Percentiles rank a stretch among this genome's conserved stretches.
Evolutionary conservation across 495 filamentous ascomycete species (phyloP).

Genomic region (Penicillium steckii): DNA sequence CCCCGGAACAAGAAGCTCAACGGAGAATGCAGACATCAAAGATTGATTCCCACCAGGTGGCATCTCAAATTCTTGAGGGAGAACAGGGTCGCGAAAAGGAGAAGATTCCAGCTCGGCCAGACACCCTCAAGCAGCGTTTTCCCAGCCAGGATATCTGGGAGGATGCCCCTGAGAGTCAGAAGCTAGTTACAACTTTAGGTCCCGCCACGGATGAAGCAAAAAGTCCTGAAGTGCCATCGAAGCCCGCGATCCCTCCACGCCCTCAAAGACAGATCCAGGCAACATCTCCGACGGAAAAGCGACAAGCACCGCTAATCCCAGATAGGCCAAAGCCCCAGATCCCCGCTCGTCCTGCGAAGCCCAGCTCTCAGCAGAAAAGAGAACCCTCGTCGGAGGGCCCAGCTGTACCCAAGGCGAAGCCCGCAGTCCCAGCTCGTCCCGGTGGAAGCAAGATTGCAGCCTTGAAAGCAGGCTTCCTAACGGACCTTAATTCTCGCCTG

Average conservation of each 20-base stretch:
- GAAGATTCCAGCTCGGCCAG: constrained; percentile 47
- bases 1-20: constrained; percentile 53
- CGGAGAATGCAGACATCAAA: constrained; percentile 49
- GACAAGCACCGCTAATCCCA: constrained; percentile 56
- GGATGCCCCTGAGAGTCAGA: constrained; percentile 81
- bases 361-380: constrained; percentile 38
- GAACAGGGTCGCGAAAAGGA: constrained; percentile 28
- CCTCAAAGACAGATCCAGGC: constrained; percentile 40
- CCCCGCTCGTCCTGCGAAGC: constrained; percentile 66
- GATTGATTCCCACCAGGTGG: constrained; percentile 46
- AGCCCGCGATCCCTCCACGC: constrained; percentile 44
- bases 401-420: constrained; percentile 59
- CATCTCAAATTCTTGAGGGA: constrained; percentile 37
- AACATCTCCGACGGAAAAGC: constrained; percentile 44
- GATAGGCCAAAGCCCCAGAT: constrained; percentile 80
- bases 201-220: constrained; percentile 52
- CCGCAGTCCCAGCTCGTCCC: constrained; percentile 77
- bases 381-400: constrained; percentile 29
- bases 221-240: constrained; percentile 38
- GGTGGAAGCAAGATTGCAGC: constrained; percentile 83
- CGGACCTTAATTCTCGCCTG: constrained; percentile 82
- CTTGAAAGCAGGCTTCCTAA: constrained; percentile 85
- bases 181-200: constrained; percentile 76
- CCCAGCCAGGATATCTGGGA: constrained; percentile 97
- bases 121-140: constrained; percentile 67